phyloP scores from a whole-genome alignment of 2,329 filamentous ascomycete genomes.

The Xylaria polymorpha region DNA sequence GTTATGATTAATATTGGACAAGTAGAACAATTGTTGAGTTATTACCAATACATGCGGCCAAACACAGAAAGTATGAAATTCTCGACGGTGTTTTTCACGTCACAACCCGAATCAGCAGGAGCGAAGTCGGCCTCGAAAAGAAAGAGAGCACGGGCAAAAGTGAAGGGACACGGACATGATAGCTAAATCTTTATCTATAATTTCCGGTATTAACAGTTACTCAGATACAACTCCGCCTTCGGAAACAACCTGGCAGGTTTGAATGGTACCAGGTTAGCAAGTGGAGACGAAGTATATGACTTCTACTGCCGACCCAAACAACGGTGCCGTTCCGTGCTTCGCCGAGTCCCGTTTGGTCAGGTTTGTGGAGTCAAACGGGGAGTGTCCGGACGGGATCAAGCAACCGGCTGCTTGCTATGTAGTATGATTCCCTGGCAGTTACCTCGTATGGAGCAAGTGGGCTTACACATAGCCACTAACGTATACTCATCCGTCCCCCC shows the following conservation, averaged over 20 bases:
- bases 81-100: conserved; percentile 16
- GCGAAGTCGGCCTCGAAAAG: background rate
- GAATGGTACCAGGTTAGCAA: conserved; percentile 12
- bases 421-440: background rate
- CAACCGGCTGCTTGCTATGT: conserved; percentile 25
- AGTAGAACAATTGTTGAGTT: conserved; percentile 10
- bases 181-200: background rate
- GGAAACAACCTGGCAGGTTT: conserved; percentile 29
- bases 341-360: conserved; percentile 33
- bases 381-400: conserved; percentile 39
- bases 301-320: conserved; percentile 33
- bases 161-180: background rate
- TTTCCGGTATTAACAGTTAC: conserved; percentile 15
- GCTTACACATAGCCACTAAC: conserved; percentile 1
- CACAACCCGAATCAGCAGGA: conserved; percentile 15
- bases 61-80: conserved; percentile 19
- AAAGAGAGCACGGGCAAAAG: background rate
- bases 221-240: conserved; percentile 42
- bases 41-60: conserved; percentile 29
- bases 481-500: conserved; percentile 17
- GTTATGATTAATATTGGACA: conserved; percentile 38
- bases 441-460: conserved; percentile 22
- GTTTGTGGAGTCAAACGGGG: conserved; percentile 40
- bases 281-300: conserved; percentile 28
- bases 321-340: conserved; percentile 43